Evolutionary conservation across 2,329 filamentous ascomycete species (phyloP).

Genomic region (Pseudopyrenochaeta lycopersici): DNA sequence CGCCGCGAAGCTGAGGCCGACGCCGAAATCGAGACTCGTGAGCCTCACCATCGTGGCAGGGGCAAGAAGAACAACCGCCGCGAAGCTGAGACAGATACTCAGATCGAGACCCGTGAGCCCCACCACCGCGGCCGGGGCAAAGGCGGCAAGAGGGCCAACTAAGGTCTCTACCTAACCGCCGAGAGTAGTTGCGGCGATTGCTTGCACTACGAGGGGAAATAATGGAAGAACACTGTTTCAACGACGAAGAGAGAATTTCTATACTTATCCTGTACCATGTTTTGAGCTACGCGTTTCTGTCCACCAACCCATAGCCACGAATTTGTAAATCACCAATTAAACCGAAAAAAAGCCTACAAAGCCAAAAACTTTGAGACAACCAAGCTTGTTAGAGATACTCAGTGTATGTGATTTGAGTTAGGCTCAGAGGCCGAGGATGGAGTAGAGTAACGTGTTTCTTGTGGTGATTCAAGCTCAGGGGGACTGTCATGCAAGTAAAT

Average conservation of each 20-base stretch:
- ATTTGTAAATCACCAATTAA: background rate
- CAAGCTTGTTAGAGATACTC: too few species aligned
- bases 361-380: too few species aligned
- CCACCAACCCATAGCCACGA: background rate
- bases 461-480: too few species aligned
- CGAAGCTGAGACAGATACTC: background rate
- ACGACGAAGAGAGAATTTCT: background rate
- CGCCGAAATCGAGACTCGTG: background rate
- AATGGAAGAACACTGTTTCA: background rate
- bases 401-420: too few species aligned
- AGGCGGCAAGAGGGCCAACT: conserved; percentile 7
- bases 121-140: conserved; percentile 9
- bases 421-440: too few species aligned
- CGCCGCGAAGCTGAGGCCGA: conserved; percentile 3
- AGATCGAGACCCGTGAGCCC: conserved; percentile 1
- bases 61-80: conserved; percentile 8
- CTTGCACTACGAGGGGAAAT: background rate
- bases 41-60: conserved; percentile 7
- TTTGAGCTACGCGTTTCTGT: background rate
- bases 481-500: too few species aligned
- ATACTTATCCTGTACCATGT: background rate
- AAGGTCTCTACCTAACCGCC: background rate
- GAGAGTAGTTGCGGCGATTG: background rate
- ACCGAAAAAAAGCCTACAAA: too few species aligned
- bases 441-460: too few species aligned